Conservation (phyloP, 306 rosid species). For the Herpetospermum pedunculosum region DNA sequence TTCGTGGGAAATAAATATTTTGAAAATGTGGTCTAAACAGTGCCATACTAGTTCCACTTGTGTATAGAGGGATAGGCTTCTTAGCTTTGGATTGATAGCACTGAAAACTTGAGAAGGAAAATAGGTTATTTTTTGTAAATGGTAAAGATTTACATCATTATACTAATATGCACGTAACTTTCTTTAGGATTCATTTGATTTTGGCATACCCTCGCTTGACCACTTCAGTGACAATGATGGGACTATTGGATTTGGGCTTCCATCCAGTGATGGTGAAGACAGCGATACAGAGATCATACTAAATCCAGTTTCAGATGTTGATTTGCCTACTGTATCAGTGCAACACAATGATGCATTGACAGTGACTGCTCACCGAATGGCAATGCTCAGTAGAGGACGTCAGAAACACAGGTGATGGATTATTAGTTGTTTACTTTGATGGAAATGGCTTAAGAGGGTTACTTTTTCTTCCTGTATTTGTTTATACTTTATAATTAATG, state of each 20-base stretch:
- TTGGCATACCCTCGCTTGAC: slow-evolving; percentile 39
- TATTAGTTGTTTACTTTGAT: neutral
- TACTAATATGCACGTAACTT: neutral
- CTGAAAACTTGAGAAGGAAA: neutral
- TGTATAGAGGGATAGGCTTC: neutral
- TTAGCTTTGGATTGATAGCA: neutral
- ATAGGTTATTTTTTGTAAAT: neutral
- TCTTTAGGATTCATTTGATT: slow-evolving; percentile 51
- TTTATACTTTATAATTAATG: neutral
- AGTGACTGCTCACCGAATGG: slow-evolving; percentile 57
- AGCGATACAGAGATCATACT: slow-evolving; percentile 51
- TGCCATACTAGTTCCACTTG: neutral
- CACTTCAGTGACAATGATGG: slow-evolving; percentile 41
- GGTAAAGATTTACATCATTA: neutral
- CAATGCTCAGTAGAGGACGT: slow-evolving; percentile 44
- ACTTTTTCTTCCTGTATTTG: neutral
- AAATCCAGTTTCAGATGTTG: slow-evolving; percentile 45
- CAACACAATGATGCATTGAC: slow-evolving; percentile 47
- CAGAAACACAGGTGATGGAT: slow-evolving; percentile 30
- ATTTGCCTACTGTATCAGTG: slow-evolving; percentile 51
- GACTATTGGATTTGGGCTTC: slow-evolving; percentile 22
- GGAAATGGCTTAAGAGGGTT: neutral
- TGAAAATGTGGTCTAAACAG: neutral
- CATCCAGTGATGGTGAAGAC: slow-evolving; percentile 71
- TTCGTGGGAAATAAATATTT: neutral